Evolutionary conservation across 2,329 filamentous ascomycete genomes (phyloP), one percentile per base, ranked within the genome.

Genomic region (Epichloe gansuensis): DNA sequence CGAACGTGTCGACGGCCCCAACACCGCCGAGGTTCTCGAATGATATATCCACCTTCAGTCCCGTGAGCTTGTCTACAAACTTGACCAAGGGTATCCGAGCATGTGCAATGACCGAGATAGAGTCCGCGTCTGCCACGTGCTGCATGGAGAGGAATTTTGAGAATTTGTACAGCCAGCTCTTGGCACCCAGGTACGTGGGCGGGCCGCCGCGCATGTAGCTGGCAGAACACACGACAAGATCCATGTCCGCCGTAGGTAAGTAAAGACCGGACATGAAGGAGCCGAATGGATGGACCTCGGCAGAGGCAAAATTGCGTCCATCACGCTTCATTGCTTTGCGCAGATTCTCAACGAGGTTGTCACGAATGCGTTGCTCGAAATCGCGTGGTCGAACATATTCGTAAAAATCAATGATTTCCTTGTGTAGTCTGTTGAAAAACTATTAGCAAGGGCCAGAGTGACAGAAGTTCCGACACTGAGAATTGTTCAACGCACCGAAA

Each of bases 1-100:
- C 69, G 65, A 96, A 95, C 0, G 89, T 96, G 17, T 82, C 72
- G 62, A 93, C 85, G 3, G 93, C 91, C 17, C 78, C 70, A 9
- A 96, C 72, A 11, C 93, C 93, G 43, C 86, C 88, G 38, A 84
- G 70, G 63, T 96, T 97, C 69, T 98, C 91, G 64, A 98, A 96
- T 0, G 91, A 97, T 12, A 98, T 79, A 65, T 98, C 93, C 12
- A 97, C 86, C 59, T 86, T 88, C 51, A 98, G 73, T 12, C 83
- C 83, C 1, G 91, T 96, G 51, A 77, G 62, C 52, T 72, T 75
- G 63, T 98, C 93, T 45, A 88, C 77, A 62, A 88, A 97, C 67
- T 98, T 98, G 69, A 97, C 81, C 51, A 98, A 81, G 0, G 93
- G 93, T 2, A 98, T 91, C 61, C 86, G 89, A 23, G 93, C 91